Conservation (phyloP, 208 protist species). For the Zelonia costaricensis region DNA sequence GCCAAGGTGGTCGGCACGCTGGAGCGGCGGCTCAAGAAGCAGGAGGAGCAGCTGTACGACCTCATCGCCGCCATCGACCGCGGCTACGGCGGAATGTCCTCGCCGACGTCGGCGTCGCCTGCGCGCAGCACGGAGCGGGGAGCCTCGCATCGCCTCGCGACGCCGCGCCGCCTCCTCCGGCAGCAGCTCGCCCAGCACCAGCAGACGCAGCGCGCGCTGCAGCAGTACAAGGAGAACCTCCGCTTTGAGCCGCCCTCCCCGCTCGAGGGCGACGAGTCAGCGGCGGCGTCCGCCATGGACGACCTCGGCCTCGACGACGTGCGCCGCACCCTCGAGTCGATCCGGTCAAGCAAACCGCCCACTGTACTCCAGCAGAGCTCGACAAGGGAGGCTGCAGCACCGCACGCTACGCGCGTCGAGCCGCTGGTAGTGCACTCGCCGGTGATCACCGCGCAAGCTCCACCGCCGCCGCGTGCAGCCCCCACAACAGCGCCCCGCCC, state of each 20-base stretch:
- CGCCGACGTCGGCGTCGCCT: not conserved
- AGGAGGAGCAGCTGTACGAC: conserved; percentile 78
- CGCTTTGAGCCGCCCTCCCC: conserved; percentile 13
- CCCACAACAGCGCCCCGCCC: not conserved
- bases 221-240: conserved; percentile 46
- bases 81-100: conserved; percentile 20
- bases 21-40: conserved; percentile 70
- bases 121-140: conserved; percentile 21
- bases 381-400: not conserved
- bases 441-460: not conserved
- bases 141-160: conserved; percentile 21
- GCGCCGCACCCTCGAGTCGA: conserved; percentile 31
- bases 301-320: conserved; percentile 33
- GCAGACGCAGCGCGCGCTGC: conserved; percentile 51
- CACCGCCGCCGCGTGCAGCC: not conserved
- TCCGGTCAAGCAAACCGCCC: conserved; percentile 36
- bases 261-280: conserved; percentile 17
- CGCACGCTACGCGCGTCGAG: not conserved
- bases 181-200: conserved; percentile 71
- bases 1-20: conserved; percentile 69
- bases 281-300: conserved; percentile 21
- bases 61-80: conserved; percentile 46
- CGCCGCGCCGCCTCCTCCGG: conserved; percentile 55
- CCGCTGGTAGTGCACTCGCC: conserved; percentile 13
- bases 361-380: not conserved